Evolutionary conservation across 371 early-diverging fungal genomes (phyloP).

Genomic region (Mortierella sp.): DNA sequence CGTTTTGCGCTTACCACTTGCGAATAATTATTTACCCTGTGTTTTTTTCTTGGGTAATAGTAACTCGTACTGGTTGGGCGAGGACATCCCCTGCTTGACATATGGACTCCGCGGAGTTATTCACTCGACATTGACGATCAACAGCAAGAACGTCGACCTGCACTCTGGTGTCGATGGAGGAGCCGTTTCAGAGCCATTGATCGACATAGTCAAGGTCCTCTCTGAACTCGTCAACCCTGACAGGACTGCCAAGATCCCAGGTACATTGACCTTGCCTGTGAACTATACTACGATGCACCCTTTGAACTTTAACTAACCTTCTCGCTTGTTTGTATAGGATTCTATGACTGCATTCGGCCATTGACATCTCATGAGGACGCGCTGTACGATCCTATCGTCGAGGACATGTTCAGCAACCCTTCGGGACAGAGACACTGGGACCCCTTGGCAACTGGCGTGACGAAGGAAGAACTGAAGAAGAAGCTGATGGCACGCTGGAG

Average conservation of each 20-base stretch:
- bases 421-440: slow-evolving; percentile 43
- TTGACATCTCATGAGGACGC: slow-evolving; percentile 66
- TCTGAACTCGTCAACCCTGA: slow-evolving; percentile 70
- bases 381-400: slow-evolving; percentile 68
- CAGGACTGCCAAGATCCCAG: slow-evolving; percentile 78
- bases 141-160: slow-evolving; percentile 73
- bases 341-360: slow-evolving; percentile 71
- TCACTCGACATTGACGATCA: slow-evolving; percentile 74
- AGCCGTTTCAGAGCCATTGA: slow-evolving; percentile 84
- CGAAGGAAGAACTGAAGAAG: slow-evolving; percentile 62
- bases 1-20: no score
- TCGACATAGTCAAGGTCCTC: slow-evolving; percentile 79
- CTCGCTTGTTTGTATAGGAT: slow-evolving; percentile 56
- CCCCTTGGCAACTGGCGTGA: slow-evolving; percentile 54
- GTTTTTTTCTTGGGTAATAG: slow-evolving; percentile 20
- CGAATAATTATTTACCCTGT: background rate
- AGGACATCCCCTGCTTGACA: slow-evolving; percentile 95
- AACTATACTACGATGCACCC: background rate
- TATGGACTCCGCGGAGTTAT: slow-evolving; percentile 95
- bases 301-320: background rate
- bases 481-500: slow-evolving; percentile 85
- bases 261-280: slow-evolving; percentile 43
- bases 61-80: slow-evolving; percentile 92
- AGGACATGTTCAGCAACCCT: slow-evolving; percentile 52
- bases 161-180: slow-evolving; percentile 92